Base-by-base conservation (phyloP, 768 basidiomycete genomes). In the Phaeotremella fagi region DNA sequence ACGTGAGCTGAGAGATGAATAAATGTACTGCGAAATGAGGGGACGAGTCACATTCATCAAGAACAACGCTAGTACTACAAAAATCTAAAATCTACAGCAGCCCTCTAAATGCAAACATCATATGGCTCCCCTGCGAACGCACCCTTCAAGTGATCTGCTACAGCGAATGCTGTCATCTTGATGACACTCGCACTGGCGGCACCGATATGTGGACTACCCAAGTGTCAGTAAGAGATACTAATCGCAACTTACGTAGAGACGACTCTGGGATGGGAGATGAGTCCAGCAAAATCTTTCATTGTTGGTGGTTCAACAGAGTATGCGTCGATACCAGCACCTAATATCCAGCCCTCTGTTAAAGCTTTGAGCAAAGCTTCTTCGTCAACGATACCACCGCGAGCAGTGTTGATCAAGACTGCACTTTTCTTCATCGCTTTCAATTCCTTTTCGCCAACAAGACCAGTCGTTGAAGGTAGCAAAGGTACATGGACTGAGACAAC, bases 351-450 rank as follows among this genome's bases (percentile, higher is more conserved):
- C 36, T 78, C 66, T 53, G 76, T 64, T 54, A 85, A 63, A 1
- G 76, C 78, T 7, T 80, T 68, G 6, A 84, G 53, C 28, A 87
- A 63, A 0, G 80, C 84, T 0, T 44, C 61, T 60, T 85, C 84
- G 49, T 85, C 80, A 2, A 87, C 79, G 20, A 87, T 68, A 1
- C 82, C 82, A 0, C 85, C 85, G 46, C 85, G 73, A 1, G 82
- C 82, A 1, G 84, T 84, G 65, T 86, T 87, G 63, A 86, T 79
- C 51, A 86, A 76, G 61, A 82, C 78, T 0, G 84, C 79, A 4
- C 79, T 77, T 0, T 77, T 74, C 65, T 83, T 83, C 79, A 87
- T 78, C n/a, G 31, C 75, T 3, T 27, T 42, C 23, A 75, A 50
- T 33, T 69, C 47, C 1, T 45, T 23, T 28, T 51, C 53, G 23